These are phyloP conservation scores for Polychytrium aggregatum DNA, from an alignment of 192 early-diverging fungal species.

Conservation along the genomic window DNA sequence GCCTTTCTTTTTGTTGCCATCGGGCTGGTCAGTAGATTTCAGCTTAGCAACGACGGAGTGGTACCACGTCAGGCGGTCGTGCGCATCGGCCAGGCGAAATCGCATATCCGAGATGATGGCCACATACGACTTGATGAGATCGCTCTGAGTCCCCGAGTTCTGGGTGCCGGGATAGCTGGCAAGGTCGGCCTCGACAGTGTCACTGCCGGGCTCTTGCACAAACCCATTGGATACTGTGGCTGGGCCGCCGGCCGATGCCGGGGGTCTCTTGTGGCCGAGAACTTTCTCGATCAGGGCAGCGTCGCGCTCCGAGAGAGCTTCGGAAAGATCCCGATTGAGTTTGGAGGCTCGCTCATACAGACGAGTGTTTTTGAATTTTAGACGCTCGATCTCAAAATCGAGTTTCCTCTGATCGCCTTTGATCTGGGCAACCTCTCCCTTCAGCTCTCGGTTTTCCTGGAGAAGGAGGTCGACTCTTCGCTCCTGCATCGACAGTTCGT, in stretches of 20 bases:
- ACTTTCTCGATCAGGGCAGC: conserved; percentile 17
- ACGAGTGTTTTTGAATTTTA: conserved; percentile 17
- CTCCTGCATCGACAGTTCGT: conserved; percentile 13
- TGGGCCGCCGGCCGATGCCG: too few species aligned
- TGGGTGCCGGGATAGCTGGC: too few species aligned
- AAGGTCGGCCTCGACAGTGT: too few species aligned
- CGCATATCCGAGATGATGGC: conserved; percentile 26
- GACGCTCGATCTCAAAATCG: conserved; percentile 21
- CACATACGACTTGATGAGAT: conserved; percentile 23
- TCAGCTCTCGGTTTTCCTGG: conserved; percentile 24
- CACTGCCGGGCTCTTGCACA: too few species aligned
- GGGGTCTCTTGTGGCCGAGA: too few species aligned
- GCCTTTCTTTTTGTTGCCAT: too few species aligned
- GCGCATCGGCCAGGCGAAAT: conserved; percentile 23
- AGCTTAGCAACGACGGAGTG: conserved; percentile 27
- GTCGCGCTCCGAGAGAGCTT: conserved; percentile 15
- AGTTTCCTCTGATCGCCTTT: conserved; percentile 6
- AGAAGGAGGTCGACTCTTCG: conserved; percentile 18
- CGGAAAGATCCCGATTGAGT: conserved; percentile 13
- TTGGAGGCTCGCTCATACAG: conserved; percentile 13
- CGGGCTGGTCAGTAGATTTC: too few species aligned
- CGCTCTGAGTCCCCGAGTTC: too few species aligned
- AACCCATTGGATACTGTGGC: too few species aligned
- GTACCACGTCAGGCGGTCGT: conserved; percentile 38
- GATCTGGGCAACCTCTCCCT: conserved; percentile 7